Evolutionary conservation across 2,329 filamentous ascomycete species (phyloP).

Genomic region (Macrophomina pseudophaseolina): DNA sequence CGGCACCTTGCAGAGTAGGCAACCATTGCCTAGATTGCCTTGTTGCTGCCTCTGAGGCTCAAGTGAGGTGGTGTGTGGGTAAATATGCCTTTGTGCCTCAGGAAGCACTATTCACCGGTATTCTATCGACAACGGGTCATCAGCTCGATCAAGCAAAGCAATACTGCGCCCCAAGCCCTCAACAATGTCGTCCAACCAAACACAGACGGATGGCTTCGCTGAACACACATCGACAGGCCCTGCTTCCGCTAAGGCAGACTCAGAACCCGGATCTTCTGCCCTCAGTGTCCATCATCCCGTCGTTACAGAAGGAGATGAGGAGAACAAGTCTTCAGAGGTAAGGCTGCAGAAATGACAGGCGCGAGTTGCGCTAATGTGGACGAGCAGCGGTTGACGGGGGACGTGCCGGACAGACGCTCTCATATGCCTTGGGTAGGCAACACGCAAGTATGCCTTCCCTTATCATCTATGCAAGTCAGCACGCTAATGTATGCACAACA

Average conservation of each 20-base stretch:
- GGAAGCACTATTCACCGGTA: neutral
- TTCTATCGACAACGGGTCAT: neutral
- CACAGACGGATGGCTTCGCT: neutral
- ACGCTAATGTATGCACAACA: neutral
- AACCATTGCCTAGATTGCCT: neutral
- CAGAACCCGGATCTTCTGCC: neutral
- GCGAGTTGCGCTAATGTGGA: neutral
- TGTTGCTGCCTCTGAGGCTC: neutral
- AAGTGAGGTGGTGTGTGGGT: neutral
- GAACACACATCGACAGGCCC: neutral
- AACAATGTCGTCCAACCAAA: neutral
- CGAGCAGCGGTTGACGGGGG: neutral
- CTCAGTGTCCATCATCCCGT: neutral
- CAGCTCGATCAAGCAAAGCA: neutral
- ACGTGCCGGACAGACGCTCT: neutral
- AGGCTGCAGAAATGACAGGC: neutral
- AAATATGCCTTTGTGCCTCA: slow-evolving; percentile 2
- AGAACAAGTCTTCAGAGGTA: neutral
- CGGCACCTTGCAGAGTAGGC: neutral
- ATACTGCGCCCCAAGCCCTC: neutral
- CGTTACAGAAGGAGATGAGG: neutral
- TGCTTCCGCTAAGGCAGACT: neutral
- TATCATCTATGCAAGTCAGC: neutral
- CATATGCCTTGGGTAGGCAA: neutral
- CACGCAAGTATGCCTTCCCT: neutral